Evolutionary conservation across 768 basidiomycete genomes (phyloP).

Genomic region (Zangia roseola): DNA sequence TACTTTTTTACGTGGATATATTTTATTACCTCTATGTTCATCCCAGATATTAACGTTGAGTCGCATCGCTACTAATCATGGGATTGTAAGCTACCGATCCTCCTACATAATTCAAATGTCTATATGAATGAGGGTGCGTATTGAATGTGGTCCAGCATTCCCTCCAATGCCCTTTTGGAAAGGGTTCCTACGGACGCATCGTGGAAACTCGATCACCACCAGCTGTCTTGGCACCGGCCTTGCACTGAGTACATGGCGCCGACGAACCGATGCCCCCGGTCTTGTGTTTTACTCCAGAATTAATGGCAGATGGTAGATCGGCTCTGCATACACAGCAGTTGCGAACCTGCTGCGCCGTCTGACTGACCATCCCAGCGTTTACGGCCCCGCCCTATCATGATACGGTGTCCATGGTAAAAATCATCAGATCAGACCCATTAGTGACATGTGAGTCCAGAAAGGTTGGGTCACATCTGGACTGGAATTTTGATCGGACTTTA

Average conservation of each 20-base stretch:
- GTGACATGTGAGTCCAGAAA: conserved; percentile 4
- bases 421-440: not conserved
- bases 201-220: not conserved
- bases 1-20: conserved; percentile 22
- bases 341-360: not conserved
- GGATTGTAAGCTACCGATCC: conserved; percentile 10
- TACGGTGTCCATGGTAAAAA: not conserved
- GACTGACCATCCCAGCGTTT: not conserved
- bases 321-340: not conserved
- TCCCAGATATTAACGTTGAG: conserved; percentile 14
- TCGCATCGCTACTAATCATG: conserved; percentile 17
- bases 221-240: not conserved
- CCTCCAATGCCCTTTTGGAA: not conserved
- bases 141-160: not conserved
- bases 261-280: not conserved
- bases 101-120: conserved; percentile 11
- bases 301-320: not conserved
- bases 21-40: conserved; percentile 30
- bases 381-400: not conserved
- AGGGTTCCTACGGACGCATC: no score
- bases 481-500: not conserved
- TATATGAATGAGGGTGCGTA: conserved; percentile 1
- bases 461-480: not conserved
- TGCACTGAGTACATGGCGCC: conserved; percentile 5
- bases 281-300: not conserved